Evolutionary conservation across 2,329 filamentous ascomycete species (phyloP), one percentile per base, ranked within the genome.

Genomic region (Pleoardoris graminearum): DNA sequence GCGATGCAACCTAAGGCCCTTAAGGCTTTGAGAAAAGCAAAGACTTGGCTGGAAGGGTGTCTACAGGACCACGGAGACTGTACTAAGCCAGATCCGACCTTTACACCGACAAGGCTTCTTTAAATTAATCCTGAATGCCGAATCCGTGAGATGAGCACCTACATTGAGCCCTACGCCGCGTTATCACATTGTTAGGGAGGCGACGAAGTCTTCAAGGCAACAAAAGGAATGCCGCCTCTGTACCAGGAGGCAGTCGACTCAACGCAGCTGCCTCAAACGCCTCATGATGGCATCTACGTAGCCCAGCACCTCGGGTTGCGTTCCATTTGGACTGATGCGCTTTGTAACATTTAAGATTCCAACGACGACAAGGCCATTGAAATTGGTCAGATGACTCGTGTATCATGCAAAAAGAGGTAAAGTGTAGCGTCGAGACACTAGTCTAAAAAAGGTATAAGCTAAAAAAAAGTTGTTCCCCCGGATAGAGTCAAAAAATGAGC

Each of bases 171-270:
- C 5, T 39, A 48, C 12, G 45, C 45, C 10, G 45, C 37, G 22
- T 36, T 48, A 21, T 48, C 45, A 14, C 38, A 48, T 32, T 48
- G 45, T 11, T 48, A 33, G 30, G 45, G 45, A 25, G 45, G 45
- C 21, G 33, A 48, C 45, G 33, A 48, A 29, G 33, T 27, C 29
- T 48, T 48, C 45, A 48, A 48, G 35, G 38, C 45, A 6, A 48
- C 45, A 7, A 19, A 10, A 17, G 21, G 38, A 14, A 48, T 27
- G 35, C 32, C 22, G 14, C 25, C 45, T 32, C 45, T 14, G 17
- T 48, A 48, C 45, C 1, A 25, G 22, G 4, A 25, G 11, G 33
- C 30, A 1, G 38, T 48, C 22, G 32, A 48, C 38, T 16, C 33
- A 4, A 37, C 32, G 17, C 17, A 30, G 7, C 23, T 39, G 14